These are phyloP conservation scores for Aeminium ludgeri DNA, from an alignment of 495 filamentous ascomycete species.

Conservation along the genomic window DNA sequence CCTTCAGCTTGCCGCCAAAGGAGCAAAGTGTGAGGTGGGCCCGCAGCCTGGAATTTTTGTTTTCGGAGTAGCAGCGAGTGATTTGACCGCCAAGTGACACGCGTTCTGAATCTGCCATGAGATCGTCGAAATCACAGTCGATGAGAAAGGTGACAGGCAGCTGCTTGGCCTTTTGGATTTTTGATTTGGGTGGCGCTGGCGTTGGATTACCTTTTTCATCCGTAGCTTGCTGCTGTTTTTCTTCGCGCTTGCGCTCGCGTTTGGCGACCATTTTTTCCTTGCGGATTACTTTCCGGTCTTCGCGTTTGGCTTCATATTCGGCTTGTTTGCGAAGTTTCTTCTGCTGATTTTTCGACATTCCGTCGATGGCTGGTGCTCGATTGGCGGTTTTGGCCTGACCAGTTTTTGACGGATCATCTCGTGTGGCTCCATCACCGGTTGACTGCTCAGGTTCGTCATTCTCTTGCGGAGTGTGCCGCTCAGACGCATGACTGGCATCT, in stretches of 20 bases:
- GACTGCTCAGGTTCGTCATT: too few species aligned
- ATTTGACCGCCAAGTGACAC: constrained; percentile 68
- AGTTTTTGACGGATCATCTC: too few species aligned
- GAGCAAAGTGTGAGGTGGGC: constrained; percentile 57
- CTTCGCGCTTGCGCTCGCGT: constrained; percentile 39
- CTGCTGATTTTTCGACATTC: constrained; percentile 60
- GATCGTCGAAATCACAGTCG: constrained; percentile 80
- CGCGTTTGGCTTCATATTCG: constrained; percentile 50
- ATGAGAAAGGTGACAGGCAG: constrained; percentile 66
- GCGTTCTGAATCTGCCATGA: constrained; percentile 72
- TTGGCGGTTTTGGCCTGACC: too few species aligned
- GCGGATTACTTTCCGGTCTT: constrained; percentile 50
- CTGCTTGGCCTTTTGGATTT: constrained; percentile 27
- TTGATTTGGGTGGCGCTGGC: constrained; percentile 14
- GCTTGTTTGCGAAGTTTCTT: constrained; percentile 54
- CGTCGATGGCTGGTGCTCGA: constrained; percentile 10
- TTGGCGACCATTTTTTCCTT: constrained; percentile 53
- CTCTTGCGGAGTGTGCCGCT: too few species aligned
- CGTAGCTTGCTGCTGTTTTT: constrained; percentile 10
- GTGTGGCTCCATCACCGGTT: too few species aligned
- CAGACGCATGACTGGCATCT: too few species aligned
- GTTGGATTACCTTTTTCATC: background rate
- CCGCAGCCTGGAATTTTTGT: constrained; percentile 45
- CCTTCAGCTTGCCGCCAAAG: constrained; percentile 57
- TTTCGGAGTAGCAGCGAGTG: constrained; percentile 77